Conservation (phyloP, 2,329 filamentous ascomycete species). For the Zymoseptoria pseudotritici region DNA sequence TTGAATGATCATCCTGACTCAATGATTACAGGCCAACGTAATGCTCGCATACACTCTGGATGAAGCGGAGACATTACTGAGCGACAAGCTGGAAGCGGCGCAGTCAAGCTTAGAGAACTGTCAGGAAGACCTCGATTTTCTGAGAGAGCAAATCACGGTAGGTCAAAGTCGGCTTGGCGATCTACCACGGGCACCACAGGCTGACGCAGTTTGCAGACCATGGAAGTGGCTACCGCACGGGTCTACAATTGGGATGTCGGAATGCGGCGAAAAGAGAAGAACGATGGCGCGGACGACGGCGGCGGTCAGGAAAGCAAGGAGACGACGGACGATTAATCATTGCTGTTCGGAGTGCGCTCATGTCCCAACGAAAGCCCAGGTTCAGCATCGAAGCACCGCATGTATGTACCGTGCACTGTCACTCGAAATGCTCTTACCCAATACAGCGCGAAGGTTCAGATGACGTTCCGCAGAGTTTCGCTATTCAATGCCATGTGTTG, state of each 20-base stretch:
- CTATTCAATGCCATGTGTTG: not conserved
- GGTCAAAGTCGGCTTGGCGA: constrained; percentile 25
- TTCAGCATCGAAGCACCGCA: not conserved
- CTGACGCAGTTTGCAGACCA: constrained; percentile 54
- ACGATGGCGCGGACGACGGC: constrained; percentile 34
- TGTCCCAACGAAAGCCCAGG: too few relatives aligned
- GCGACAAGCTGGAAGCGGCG: constrained; percentile 69
- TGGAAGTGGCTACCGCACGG: constrained; percentile 90
- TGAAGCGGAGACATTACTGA: constrained; percentile 74
- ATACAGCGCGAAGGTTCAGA: not conserved
- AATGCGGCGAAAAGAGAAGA: constrained; percentile 86
- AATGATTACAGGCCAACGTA: constrained; percentile 67
- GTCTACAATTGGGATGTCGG: constrained; percentile 99
- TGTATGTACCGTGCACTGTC: not conserved
- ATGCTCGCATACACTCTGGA: constrained; percentile 92
- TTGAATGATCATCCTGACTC: not conserved
- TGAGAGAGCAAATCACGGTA: constrained; percentile 94
- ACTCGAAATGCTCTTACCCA: not conserved
- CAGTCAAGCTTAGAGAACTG: constrained; percentile 77
- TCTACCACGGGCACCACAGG: constrained; percentile 2
- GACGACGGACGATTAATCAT: constrained; percentile 1
- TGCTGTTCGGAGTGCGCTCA: not conserved
- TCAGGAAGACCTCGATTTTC: constrained; percentile 91
- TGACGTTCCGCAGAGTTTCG: not conserved
- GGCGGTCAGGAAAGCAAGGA: constrained; percentile 10